These are phyloP conservation scores for Fraxinus excelsior DNA, from an alignment of 257 asterid species.

Conservation along the genomic window DNA sequence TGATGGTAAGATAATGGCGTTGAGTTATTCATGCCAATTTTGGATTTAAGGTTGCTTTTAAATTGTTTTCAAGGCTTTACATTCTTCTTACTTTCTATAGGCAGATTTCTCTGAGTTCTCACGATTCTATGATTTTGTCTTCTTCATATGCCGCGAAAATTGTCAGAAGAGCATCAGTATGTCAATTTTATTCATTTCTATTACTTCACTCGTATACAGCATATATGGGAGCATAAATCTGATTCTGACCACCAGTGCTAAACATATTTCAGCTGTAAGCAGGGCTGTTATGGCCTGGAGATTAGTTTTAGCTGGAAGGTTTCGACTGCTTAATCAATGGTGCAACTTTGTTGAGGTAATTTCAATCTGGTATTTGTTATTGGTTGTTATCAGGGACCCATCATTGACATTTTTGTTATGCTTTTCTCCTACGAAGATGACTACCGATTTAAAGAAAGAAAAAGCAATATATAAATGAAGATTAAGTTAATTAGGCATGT, in stretches of 20 bases:
- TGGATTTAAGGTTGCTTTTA: not conserved
- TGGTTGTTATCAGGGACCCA: not conserved
- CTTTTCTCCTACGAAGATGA: not conserved
- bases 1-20: slow-evolving; percentile 49
- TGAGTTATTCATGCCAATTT: slow-evolving; percentile 17
- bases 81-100: slow-evolving; percentile 40
- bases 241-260: slow-evolving; percentile 16
- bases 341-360: slow-evolving; percentile 87
- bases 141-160: slow-evolving; percentile 93
- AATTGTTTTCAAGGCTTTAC: slow-evolving; percentile 24
- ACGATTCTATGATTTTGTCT: slow-evolving; percentile 84
- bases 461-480: not conserved
- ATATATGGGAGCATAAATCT: not conserved
- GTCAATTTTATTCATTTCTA: slow-evolving; percentile 31
- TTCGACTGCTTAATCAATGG: slow-evolving; percentile 87
- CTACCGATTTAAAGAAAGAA: not conserved
- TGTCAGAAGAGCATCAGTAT: slow-evolving; percentile 91
- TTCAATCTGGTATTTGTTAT: not conserved
- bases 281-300: slow-evolving; percentile 93
- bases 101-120: slow-evolving; percentile 79
- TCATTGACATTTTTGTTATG: not conserved
- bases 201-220: not conserved
- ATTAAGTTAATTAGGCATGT: no score
- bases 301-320: slow-evolving; percentile 85
- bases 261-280: slow-evolving; percentile 73